Conservation (phyloP, 2,329 filamentous ascomycete species). For the Ilyonectria sp. region DNA sequence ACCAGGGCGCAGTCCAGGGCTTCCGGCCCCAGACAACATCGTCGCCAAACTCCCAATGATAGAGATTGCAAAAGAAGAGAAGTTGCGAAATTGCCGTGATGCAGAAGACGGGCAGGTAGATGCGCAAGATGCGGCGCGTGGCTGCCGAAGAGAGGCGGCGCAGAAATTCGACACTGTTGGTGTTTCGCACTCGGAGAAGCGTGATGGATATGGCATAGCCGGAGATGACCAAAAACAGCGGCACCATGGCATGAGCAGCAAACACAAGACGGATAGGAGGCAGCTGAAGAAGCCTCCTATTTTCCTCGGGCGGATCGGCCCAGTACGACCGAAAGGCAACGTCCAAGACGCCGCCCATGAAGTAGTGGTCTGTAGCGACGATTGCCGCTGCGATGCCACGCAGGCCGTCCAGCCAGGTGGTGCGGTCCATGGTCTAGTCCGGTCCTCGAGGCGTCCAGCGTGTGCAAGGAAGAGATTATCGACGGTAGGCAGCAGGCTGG, state of each 20-base stretch:
- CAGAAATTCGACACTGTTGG: slow-evolving; percentile 22
- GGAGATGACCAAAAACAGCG: slow-evolving; percentile 31
- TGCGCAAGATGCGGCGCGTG: slow-evolving; percentile 32
- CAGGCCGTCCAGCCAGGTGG: slow-evolving; percentile 32
- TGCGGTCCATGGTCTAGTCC: slow-evolving; percentile 21
- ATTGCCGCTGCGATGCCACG: slow-evolving; percentile 32
- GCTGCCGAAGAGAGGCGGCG: slow-evolving; percentile 27
- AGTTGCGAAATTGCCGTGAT: slow-evolving; percentile 30
- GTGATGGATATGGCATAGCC: slow-evolving; percentile 32
- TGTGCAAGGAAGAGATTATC: slow-evolving; percentile 2
- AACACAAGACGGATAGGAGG: slow-evolving; percentile 31
- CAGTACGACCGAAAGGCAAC: slow-evolving; percentile 28
- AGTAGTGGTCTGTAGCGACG: slow-evolving; percentile 32
- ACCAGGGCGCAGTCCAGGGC: slow-evolving; percentile 31
- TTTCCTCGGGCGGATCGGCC: slow-evolving; percentile 32
- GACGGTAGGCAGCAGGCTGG: no score
- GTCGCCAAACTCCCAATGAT: slow-evolving; percentile 31
- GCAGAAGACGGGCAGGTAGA: slow-evolving; percentile 32
- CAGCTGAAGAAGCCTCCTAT: slow-evolving; percentile 30
- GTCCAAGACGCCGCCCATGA: slow-evolving; percentile 31
- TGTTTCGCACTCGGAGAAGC: slow-evolving; percentile 25
- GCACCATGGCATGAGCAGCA: slow-evolving; percentile 30
- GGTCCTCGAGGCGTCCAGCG: not conserved
- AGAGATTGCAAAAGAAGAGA: slow-evolving; percentile 27
- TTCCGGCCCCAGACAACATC: slow-evolving; percentile 20